Evolutionary conservation across 495 filamentous ascomycete species (phyloP), one percentile per base, ranked within the genome.

Genomic region (Aspergillus taichungensis): DNA sequence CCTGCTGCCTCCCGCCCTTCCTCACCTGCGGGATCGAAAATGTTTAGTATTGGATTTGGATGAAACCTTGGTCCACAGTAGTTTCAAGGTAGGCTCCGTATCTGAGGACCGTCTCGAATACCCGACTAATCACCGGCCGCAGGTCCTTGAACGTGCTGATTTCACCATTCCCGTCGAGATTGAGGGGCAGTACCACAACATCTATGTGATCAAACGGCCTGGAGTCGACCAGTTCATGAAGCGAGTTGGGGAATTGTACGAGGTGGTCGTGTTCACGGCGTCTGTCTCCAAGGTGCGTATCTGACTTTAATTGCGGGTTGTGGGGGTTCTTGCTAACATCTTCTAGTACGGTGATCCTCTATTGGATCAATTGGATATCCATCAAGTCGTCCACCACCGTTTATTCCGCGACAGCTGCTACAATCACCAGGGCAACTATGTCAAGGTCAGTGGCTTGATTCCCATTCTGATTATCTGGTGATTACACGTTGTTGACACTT

Each of bases 101-200:
- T 36, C n/a, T 18, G 14, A 29, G 6, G 9, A 7, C 3, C 12
- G 6, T 36, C 37, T 10, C 39, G 36, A 37, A 31, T 49, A 10
- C 49, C 40, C 50, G 10, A 10, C 11, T 39, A 40, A 57, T 50
- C 10, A 46, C 65, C 60, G 56, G 72, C 50, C 8, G 49, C 51
- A 98, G 92, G 90, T 97, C 52, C 78, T 99, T 36, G 87, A 97
- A 52, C 91, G 96, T 71, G 94, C 92, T 36, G 92, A 99, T 69
- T 96, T 99, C 56, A 99, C 94, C 9, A 97, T 99, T 60, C 92
- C 92, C 1, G 94, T 99, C 30, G 92, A 99, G 61, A 99, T 99
- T 47, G 92, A 99, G 64, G 92, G 92, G 11, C 92, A 95, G 61
- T 96, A 89, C 60, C 92, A 99, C 64, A 99, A 99, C 53, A 94